Conservation (phyloP, 257 asterid species). For the Solanum clarkiae region DNA sequence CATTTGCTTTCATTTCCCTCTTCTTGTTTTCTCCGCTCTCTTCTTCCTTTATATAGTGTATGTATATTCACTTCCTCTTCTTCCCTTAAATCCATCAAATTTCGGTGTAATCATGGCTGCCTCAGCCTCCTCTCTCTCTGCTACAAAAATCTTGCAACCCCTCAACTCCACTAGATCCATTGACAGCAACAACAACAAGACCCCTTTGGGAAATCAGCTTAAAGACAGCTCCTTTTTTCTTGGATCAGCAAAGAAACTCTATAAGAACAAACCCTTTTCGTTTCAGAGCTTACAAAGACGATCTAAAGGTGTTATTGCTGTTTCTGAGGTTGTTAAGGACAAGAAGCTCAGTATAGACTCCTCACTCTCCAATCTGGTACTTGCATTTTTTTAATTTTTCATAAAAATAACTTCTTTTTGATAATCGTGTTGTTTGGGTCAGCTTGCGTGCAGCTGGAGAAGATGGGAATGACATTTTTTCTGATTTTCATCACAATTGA, state of each 20-base stretch:
- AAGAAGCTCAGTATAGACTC: slow-evolving; percentile 22
- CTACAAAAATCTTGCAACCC: slow-evolving; percentile 34
- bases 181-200: slow-evolving; percentile 2
- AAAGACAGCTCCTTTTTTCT: slow-evolving; percentile 21
- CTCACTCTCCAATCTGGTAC: slow-evolving; percentile 30
- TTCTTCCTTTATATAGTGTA: not conserved
- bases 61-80: not conserved
- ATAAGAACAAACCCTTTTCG: slow-evolving; percentile 6
- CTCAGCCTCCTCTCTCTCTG: slow-evolving; percentile 28
- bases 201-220: slow-evolving; percentile 16
- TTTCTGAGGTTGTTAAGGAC: slow-evolving; percentile 70
- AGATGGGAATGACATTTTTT: not conserved
- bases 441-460: not conserved
- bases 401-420: accelerated
- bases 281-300: slow-evolving; percentile 15
- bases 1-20: not conserved
- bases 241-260: slow-evolving; percentile 34
- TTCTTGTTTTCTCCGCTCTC: slow-evolving; percentile 46
- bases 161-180: slow-evolving; percentile 50
- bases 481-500: not conserved
- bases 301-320: slow-evolving; percentile 38
- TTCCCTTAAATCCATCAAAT: not conserved
- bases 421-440: not conserved
- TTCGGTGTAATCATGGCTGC: slow-evolving; percentile 29
- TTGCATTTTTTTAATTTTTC: not conserved